These are phyloP conservation scores for Plasmopara muralis DNA, from an alignment of 352 stramenopile genomes.

Conservation along the genomic window DNA sequence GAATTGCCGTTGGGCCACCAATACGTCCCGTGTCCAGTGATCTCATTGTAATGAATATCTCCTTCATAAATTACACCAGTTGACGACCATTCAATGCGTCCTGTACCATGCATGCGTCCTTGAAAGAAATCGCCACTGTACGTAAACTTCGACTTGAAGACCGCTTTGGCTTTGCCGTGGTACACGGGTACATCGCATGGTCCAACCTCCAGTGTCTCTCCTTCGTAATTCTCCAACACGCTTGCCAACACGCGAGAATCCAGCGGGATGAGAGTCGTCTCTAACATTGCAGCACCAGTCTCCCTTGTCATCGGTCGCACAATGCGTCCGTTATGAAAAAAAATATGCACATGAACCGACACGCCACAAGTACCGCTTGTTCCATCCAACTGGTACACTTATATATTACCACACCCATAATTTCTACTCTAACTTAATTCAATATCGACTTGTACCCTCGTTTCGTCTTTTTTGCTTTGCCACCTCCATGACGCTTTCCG, in stretches of 20 bases:
- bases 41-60: constrained; percentile 63
- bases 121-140: constrained; percentile 61
- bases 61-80: constrained; percentile 63
- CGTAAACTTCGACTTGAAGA: constrained; percentile 57
- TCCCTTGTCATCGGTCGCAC: neutral
- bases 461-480: constrained; percentile 6
- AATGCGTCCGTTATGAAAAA: constrained; percentile 9
- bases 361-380: too few relatives aligned
- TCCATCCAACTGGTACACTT: too few relatives aligned
- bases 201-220: constrained; percentile 32
- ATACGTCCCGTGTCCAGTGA: constrained; percentile 55
- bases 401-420: too few relatives aligned
- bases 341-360: neutral
- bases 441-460: constrained; percentile 3
- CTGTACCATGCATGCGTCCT: constrained; percentile 71
- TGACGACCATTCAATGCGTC: constrained; percentile 49
- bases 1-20: constrained; percentile 75
- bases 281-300: neutral
- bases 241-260: constrained; percentile 55
- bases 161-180: constrained; percentile 46
- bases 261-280: constrained; percentile 24
- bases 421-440: constrained; percentile 8
- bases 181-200: constrained; percentile 51
- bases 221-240: constrained; percentile 42
- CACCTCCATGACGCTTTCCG: constrained; percentile 4